These are phyloP conservation scores for Nephelium lappaceum DNA, from an alignment of 345 rosid species.

Conservation along the genomic window DNA sequence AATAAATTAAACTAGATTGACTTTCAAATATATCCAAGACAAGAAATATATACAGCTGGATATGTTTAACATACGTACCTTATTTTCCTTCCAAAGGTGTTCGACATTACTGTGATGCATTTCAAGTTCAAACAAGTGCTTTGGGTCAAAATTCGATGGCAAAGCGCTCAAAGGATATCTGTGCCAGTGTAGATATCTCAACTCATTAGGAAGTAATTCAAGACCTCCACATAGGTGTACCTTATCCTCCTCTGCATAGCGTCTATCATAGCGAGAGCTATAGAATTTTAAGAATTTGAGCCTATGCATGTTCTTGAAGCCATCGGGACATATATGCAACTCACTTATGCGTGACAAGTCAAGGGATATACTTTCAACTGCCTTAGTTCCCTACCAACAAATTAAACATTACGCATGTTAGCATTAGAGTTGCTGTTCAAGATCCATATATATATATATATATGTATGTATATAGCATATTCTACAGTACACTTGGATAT, in stretches of 20 bases:
- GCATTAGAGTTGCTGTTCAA: too few relatives aligned
- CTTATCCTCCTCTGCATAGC: neutral
- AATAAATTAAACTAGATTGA: neutral
- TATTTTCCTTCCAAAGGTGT: neutral
- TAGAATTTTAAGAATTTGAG: neutral
- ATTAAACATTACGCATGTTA: too few relatives aligned
- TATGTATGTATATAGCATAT: too few relatives aligned
- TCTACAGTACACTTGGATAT: too few relatives aligned
- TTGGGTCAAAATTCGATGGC: neutral
- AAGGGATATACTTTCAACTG: neutral
- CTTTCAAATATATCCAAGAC: neutral
- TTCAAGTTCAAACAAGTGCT: neutral
- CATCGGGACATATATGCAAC: neutral
- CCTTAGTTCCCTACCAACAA: neutral
- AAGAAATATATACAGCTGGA: neutral
- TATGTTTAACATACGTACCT: slow-evolving; percentile 1
- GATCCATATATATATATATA: neutral
- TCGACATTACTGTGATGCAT: neutral
- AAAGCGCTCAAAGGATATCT: neutral
- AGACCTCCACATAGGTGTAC: neutral
- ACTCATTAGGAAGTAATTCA: neutral
- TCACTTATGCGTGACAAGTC: neutral
- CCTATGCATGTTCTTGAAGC: neutral
- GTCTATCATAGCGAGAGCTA: neutral
- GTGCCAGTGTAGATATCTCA: neutral